phyloP scores from a whole-genome alignment of 352 stramenopile genomes.

The Chrysophaeum taylorii region DNA sequence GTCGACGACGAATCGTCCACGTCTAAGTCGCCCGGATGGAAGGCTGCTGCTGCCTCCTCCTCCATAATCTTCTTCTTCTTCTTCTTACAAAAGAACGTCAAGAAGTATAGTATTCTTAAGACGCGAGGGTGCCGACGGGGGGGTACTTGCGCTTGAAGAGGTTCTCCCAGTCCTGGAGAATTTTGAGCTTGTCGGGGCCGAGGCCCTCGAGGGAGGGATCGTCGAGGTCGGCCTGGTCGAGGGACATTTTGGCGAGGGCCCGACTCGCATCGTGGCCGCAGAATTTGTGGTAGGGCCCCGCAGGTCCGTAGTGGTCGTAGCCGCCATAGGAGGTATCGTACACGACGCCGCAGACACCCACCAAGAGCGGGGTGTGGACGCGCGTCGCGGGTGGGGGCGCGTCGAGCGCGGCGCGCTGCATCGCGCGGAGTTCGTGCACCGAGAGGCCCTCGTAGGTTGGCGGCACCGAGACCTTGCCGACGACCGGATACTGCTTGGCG shows the following conservation, averaged over 20 bases:
- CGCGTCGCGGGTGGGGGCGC: constrained; percentile 31
- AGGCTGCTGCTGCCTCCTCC: too few species aligned
- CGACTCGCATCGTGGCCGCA: constrained; percentile 84
- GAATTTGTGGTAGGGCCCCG: constrained; percentile 86
- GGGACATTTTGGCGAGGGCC: constrained; percentile 89
- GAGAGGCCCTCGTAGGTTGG: constrained; percentile 45
- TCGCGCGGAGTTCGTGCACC: constrained; percentile 62
- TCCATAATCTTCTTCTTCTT: too few species aligned
- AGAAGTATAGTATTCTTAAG: too few species aligned
- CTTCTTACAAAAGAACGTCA: too few species aligned
- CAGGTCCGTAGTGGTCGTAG: constrained; percentile 81
- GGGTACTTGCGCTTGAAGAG: constrained; percentile 91
- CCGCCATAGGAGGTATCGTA: constrained; percentile 94
- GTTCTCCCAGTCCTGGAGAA: constrained; percentile 86
- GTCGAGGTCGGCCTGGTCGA: constrained; percentile 79
- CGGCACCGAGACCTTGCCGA: constrained; percentile 70
- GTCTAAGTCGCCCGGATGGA: too few species aligned
- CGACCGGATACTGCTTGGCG: constrained; percentile 86
- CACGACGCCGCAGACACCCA: constrained; percentile 81
- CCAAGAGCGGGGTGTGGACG: constrained; percentile 77
- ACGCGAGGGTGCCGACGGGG: too few species aligned
- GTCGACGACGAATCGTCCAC: too few species aligned
- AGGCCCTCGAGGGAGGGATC: constrained; percentile 77
- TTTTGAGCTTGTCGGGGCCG: constrained; percentile 75
- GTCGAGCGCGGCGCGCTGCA: constrained; percentile 60